Evolutionary conservation across 1,284 basidiomycete genomes (phyloP).

Genomic region (Agaricales sp.): DNA sequence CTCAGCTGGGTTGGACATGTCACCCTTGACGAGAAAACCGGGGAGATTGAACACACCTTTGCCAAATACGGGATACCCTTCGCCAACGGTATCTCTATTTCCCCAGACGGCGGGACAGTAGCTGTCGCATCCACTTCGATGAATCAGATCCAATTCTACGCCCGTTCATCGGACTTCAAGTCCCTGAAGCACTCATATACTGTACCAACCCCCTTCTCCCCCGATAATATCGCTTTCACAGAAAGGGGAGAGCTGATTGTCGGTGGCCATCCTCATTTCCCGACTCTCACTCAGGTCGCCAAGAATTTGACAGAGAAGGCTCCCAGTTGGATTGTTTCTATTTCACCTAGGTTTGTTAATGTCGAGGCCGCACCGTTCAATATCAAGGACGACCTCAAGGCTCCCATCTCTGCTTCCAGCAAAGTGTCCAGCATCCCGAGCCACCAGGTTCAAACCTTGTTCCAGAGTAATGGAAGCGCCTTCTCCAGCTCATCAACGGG

Average conservation of each 20-base stretch:
- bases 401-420: conserved; percentile 32
- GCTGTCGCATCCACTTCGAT: conserved; percentile 46
- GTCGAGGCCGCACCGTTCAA: conserved; percentile 9
- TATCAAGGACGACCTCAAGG: conserved; percentile 27
- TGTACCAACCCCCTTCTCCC: conserved; percentile 44
- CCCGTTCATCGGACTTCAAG: conserved; percentile 29
- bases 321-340: conserved; percentile 47
- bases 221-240: conserved; percentile 51
- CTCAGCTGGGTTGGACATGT: conserved; percentile 50
- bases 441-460: conserved; percentile 42
- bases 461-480: conserved; percentile 50
- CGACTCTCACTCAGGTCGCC: conserved; percentile 33
- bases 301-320: conserved; percentile 15
- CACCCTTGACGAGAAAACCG: conserved; percentile 21
- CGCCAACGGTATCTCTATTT: conserved; percentile 57
- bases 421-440: conserved; percentile 26
- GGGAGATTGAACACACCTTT: conserved; percentile 24
- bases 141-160: conserved; percentile 39
- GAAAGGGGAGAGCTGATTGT: conserved; percentile 39
- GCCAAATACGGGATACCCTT: conserved; percentile 43
- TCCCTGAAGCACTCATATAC: conserved; percentile 24
- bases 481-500: conserved; percentile 42
- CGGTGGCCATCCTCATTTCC: conserved; percentile 56
- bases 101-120: conserved; percentile 33
- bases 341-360: conserved; percentile 17